Percentiles rank a stretch among this genome's conserved stretches.
phyloP scores from a whole-genome alignment of 1,139 yeast species.

The Blastobotrys proliferans region DNA sequence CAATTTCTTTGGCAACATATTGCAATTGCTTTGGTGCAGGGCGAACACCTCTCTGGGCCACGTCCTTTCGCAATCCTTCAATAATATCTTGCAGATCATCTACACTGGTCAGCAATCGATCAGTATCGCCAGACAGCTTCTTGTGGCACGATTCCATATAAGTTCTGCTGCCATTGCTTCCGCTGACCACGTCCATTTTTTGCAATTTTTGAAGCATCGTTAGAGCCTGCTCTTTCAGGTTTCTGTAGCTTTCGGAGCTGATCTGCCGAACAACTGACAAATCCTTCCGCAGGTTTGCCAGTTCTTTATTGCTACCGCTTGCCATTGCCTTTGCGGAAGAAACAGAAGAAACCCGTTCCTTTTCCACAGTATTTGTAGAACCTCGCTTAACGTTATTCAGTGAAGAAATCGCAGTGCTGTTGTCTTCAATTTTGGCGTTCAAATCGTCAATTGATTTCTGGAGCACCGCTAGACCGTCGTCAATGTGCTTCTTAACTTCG shows the following conservation, averaged over 20 bases:
- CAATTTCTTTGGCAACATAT: conserved; percentile 61
- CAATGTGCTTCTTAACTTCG: conserved; percentile 33
- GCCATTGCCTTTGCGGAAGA: conserved; percentile 2
- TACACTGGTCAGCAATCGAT: conserved; percentile 65
- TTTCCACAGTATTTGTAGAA: conserved; percentile 6
- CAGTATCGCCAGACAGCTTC: conserved; percentile 74
- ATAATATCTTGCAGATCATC: conserved; percentile 91
- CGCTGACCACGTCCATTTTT: conserved; percentile 41
- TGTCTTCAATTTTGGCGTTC: conserved; percentile 36
- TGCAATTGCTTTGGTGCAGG: conserved; percentile 73
- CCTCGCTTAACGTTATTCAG: too few species aligned
- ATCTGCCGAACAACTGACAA: conserved; percentile 62
- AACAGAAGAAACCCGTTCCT: conserved; percentile 6
- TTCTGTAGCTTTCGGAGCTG: conserved; percentile 44
- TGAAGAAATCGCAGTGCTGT: conserved; percentile 19
- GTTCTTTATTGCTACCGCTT: conserved; percentile 13
- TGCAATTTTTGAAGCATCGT: conserved; percentile 47
- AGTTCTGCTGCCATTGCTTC: conserved; percentile 47
- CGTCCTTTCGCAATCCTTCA: conserved; percentile 87
- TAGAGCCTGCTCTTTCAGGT: conserved; percentile 43
- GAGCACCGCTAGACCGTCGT: conserved; percentile 31
- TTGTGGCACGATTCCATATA: conserved; percentile 77
- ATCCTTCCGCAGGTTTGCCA: conserved; percentile 46
- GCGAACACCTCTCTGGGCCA: conserved; percentile 85
- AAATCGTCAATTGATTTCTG: conserved; percentile 35